These are phyloP conservation scores for Fragosphaeria purpurea DNA, from an alignment of 2,329 filamentous ascomycete genomes.

Conservation along the genomic window DNA sequence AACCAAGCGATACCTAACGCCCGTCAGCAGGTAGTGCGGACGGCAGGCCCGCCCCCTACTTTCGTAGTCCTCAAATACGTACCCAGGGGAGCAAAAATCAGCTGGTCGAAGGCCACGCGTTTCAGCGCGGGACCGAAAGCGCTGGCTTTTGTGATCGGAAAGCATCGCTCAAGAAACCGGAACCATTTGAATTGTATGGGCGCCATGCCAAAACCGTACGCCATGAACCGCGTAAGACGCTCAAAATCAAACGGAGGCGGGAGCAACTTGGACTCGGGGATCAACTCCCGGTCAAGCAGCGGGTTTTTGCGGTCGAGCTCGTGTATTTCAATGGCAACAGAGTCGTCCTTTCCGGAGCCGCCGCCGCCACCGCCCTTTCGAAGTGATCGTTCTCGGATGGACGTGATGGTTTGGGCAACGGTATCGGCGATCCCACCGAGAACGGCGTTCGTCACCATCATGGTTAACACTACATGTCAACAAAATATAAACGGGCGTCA, in stretches of 20 bases:
- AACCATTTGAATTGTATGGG: conserved; percentile 96
- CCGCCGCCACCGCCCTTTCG: conserved; percentile 49
- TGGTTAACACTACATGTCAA: conserved; percentile 64
- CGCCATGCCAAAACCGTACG: conserved; percentile 93
- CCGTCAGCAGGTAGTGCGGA: too few relatives aligned
- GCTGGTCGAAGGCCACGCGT: conserved; percentile 83
- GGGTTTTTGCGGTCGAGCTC: conserved; percentile 77
- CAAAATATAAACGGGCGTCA: conserved; percentile 1
- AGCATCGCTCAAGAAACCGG: conserved; percentile 66
- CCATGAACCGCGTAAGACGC: conserved; percentile 88
- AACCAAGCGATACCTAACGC: conserved; percentile 59
- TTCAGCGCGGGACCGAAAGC: conserved; percentile 73
- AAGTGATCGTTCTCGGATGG: conserved; percentile 58
- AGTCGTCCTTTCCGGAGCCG: conserved; percentile 52
- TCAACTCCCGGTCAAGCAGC: conserved; percentile 52
- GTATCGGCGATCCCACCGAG: conserved; percentile 94
- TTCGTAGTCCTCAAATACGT: too few relatives aligned
- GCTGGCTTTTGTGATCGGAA: conserved; percentile 72
- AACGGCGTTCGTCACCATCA: conserved; percentile 97
- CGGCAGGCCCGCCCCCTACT: too few relatives aligned
- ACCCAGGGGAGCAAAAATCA: conserved; percentile 68
- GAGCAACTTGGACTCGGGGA: conserved; percentile 51
- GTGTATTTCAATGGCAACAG: conserved; percentile 76
- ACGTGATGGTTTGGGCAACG: conserved; percentile 84
- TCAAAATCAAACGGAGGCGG: conserved; percentile 93